Evolutionary conservation across 2,329 filamentous ascomycete genomes (phyloP), one percentile per base, ranked within the genome.

Genomic region (Hymenoscyphus repandus): DNA sequence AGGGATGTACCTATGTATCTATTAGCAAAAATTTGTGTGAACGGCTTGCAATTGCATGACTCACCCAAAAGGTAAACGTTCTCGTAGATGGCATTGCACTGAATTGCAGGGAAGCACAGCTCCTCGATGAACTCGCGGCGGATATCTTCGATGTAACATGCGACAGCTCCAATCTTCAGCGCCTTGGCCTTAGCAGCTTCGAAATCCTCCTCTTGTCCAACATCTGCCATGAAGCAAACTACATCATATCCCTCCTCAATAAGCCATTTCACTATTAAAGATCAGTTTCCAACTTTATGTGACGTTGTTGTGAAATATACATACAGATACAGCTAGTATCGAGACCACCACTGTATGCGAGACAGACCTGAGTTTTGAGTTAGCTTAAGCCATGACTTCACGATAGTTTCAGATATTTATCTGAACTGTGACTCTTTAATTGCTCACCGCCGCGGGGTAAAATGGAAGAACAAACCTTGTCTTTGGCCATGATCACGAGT

Each of bases 141-240:
- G 49, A 92, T 76, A 68, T 93, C 80, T 56, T 75, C 71, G 58
- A 83, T 75, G 51, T 63, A 61, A 39, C 58, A 63, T 52, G 59
- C 60, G 36, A 61, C 59, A 57, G 67, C 66, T 49, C 67, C 66
- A 45, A 69, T 66, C 67, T 72, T 68, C 65, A 70, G 65, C 49
- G 85, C 86, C 78, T 91, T 90, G 66, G 79, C 77, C 71, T 86
- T 80, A 52, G 86, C 88, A 52, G 77, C 84, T 41, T 80, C 78
- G 66, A 81, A 90, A 71, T 90, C 85, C 72, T 90, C 86, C 64
- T 85, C 80, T 72, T 89, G 85, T 52, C 86, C 86, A 60, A 88
- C 80, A 70, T 89, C 77, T 72, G 85, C 85, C 67, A 86, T 74
- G 67, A 73, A 77, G 66, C 69, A 72, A 20, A 67, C 59, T 45